These are phyloP conservation scores for Pseudogymnoascus pannorum DNA, from an alignment of 2,329 filamentous ascomycete species.

Conservation along the genomic window DNA sequence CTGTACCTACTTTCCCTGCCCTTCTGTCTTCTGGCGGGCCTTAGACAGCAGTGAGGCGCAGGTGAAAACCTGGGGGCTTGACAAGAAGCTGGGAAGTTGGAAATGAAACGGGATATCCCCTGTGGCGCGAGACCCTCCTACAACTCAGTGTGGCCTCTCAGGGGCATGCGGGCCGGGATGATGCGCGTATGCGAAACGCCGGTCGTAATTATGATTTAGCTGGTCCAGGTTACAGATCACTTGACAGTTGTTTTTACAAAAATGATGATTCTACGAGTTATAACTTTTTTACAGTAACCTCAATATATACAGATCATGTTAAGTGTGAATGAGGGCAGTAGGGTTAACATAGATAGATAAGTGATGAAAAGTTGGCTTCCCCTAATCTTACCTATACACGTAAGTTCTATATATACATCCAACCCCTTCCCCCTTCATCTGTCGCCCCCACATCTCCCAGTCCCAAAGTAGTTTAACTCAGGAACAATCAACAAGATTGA, in stretches of 20 bases:
- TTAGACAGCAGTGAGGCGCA: background rate
- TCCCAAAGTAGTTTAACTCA: background rate
- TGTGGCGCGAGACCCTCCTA: background rate
- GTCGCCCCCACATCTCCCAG: background rate
- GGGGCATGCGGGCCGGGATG: background rate
- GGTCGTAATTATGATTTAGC: background rate
- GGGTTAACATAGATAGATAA: background rate
- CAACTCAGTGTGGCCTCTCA: background rate
- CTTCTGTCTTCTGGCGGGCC: background rate
- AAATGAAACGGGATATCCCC: background rate
- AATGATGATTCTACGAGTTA: no score
- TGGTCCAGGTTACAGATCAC: background rate
- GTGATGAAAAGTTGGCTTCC: no score
- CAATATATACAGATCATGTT: no score
- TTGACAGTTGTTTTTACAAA: background rate
- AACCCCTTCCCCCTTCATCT: background rate
- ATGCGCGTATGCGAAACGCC: background rate
- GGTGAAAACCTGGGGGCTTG: background rate
- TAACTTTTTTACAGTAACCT: no score
- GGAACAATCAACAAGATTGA: background rate
- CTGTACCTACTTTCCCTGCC: no score
- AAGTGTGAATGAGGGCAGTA: background rate
- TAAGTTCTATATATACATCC: background rate
- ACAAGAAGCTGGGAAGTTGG: background rate
- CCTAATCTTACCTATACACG: no score